Conservation (phyloP, 148 eudicot genomes). For the Cornus kousa region DNA sequence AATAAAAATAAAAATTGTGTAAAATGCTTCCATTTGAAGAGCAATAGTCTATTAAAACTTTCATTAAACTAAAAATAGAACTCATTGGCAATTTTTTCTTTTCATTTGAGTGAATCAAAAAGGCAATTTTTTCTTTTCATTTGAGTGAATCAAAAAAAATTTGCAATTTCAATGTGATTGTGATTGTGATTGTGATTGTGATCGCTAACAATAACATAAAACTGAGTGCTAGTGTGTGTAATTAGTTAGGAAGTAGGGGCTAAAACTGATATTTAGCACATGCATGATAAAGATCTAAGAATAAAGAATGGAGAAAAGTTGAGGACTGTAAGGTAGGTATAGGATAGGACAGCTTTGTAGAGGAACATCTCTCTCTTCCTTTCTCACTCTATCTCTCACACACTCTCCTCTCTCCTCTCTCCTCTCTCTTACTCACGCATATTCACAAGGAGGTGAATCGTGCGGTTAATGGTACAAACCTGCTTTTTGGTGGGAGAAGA, state of each 20-base stretch:
- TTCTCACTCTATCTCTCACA: constrained; percentile 8
- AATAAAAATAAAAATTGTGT: too few species aligned
- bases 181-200: neutral
- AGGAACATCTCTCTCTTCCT: constrained; percentile 10
- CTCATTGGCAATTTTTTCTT: too few species aligned
- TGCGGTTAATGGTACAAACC: constrained; percentile 28
- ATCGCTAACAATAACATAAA: constrained; percentile 7
- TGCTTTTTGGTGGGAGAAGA: constrained; percentile 40
- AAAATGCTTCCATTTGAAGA: too few species aligned
- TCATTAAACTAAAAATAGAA: too few species aligned
- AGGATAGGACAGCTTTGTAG: constrained; percentile 45
- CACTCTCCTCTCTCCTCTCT: neutral
- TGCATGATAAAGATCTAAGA: constrained; percentile 16
- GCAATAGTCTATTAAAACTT: too few species aligned
- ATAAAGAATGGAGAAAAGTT: constrained; percentile 14
- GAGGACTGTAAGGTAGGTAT: constrained; percentile 35
- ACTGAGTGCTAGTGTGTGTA: neutral
- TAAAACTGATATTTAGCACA: constrained; percentile 13
- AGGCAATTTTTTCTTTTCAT: too few species aligned
- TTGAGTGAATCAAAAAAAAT: too few species aligned
- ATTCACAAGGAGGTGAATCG: constrained; percentile 26
- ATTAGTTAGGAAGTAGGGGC: neutral
- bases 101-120: too few species aligned
- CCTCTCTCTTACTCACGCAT: constrained; percentile 30
- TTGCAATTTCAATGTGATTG: too few species aligned